A percentile compares a stretch with the other conserved stretches of the same genome.
These are phyloP conservation scores for Sarocladium strictum DNA, from an alignment of 2,329 filamentous ascomycete species.

Conservation along the genomic window DNA sequence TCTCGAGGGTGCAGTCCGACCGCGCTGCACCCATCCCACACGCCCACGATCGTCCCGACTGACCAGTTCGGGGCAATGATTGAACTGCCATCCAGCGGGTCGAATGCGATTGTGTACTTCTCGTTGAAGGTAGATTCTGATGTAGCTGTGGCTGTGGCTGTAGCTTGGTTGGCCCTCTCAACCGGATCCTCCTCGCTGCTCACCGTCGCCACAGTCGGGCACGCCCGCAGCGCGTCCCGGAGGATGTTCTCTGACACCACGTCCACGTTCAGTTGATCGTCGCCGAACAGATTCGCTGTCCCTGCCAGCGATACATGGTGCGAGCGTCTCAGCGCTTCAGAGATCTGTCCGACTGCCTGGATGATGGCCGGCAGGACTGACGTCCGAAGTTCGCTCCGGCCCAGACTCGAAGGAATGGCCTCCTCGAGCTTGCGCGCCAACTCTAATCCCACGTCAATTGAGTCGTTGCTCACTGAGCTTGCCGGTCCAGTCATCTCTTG, in stretches of 20 bases:
- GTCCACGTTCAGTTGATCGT: constrained; percentile 55
- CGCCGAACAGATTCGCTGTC: constrained; percentile 51
- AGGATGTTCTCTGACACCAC: constrained; percentile 44
- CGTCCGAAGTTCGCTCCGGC: constrained; percentile 23
- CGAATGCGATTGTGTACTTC: constrained; percentile 54
- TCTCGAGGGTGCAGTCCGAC: constrained; percentile 31
- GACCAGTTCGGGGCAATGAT: constrained; percentile 54
- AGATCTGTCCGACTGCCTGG: constrained; percentile 36
- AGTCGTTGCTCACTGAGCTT: too few relatives aligned
- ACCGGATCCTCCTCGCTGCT: constrained; percentile 57
- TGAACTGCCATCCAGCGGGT: constrained; percentile 58
- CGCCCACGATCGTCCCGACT: constrained; percentile 53
- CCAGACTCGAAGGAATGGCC: not conserved
- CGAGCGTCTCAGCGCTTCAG: constrained; percentile 20
- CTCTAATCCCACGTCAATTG: not conserved
- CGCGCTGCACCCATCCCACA: constrained; percentile 48
- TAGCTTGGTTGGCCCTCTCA: constrained; percentile 28
- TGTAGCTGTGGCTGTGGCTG: not conserved
- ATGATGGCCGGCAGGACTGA: constrained; percentile 46
- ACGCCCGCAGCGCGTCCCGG: constrained; percentile 35
- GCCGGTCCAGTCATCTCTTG: too few relatives aligned
- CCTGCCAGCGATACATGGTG: constrained; percentile 35
- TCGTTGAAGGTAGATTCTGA: constrained; percentile 22
- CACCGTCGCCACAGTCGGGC: constrained; percentile 40
- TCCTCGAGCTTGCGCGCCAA: not conserved